phyloP scores from a whole-genome alignment of 2,329 filamentous ascomycete species.

The Exophiala aquamarina region DNA sequence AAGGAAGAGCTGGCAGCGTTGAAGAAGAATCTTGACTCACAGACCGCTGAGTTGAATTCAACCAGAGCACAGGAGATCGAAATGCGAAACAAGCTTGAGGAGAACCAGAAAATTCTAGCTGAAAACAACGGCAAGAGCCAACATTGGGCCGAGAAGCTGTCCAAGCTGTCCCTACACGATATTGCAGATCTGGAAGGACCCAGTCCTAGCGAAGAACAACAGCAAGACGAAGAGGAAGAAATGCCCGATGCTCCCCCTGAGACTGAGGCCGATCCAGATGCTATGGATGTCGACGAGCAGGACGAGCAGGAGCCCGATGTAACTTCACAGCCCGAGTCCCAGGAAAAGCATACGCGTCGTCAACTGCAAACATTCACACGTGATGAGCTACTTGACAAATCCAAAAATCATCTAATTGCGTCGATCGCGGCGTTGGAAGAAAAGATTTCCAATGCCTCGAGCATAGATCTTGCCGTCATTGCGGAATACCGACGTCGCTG shows the following conservation, averaged over 20 bases:
- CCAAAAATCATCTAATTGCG: slow-evolving; percentile 62
- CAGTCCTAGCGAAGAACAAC: neutral
- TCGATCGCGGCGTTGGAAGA: slow-evolving; percentile 68
- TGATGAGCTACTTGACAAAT: slow-evolving; percentile 64
- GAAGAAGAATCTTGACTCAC: slow-evolving; percentile 84
- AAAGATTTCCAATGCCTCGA: slow-evolving; percentile 74
- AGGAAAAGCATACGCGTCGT: slow-evolving; percentile 37
- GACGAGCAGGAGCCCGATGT: slow-evolving; percentile 50
- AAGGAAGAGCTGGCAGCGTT: slow-evolving; percentile 76
- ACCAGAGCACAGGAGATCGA: slow-evolving; percentile 90
- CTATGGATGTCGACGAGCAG: slow-evolving; percentile 39
- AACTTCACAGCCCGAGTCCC: slow-evolving; percentile 2
- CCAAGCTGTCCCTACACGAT: slow-evolving; percentile 80
- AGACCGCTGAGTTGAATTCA: slow-evolving; percentile 80
- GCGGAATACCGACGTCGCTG: slow-evolving; percentile 84
- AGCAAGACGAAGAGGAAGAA: slow-evolving; percentile 7
- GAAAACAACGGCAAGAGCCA: slow-evolving; percentile 82
- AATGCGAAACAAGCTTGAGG: slow-evolving; percentile 97
- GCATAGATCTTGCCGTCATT: slow-evolving; percentile 84
- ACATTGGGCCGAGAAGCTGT: slow-evolving; percentile 88
- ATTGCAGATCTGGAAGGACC: slow-evolving; percentile 61
- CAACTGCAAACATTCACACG: slow-evolving; percentile 77
- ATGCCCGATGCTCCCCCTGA: slow-evolving; percentile 53
- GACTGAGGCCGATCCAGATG: slow-evolving; percentile 45
- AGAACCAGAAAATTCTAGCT: slow-evolving; percentile 82